phyloP scores from a whole-genome alignment of 257 asterid genomes.

The Capsicum baccatum region DNA sequence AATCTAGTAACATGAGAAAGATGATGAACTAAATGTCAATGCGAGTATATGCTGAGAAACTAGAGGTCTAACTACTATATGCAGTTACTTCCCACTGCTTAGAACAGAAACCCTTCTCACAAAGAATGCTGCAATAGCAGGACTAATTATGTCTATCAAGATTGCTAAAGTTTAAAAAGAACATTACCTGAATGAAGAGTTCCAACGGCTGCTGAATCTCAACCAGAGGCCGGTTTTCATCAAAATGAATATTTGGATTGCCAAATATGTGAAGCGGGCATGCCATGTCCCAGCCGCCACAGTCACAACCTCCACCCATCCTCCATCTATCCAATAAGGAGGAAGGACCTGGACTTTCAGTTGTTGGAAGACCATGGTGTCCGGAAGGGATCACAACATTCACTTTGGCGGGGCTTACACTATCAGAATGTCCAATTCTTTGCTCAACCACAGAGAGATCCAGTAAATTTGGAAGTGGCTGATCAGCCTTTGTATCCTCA shows the following conservation, averaged over 20 bases:
- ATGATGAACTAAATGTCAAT: not conserved
- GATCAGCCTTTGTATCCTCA: slow-evolving; percentile 47
- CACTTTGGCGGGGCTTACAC: slow-evolving; percentile 46
- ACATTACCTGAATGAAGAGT: slow-evolving; percentile 78
- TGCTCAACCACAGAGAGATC: slow-evolving; percentile 49
- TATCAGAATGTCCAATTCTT: slow-evolving; percentile 35
- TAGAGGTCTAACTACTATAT: not conserved
- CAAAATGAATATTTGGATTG: slow-evolving; percentile 46
- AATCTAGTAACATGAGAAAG: not conserved
- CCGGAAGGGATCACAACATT: slow-evolving; percentile 87
- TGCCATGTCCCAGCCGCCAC: slow-evolving; percentile 99
- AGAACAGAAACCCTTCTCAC: not conserved
- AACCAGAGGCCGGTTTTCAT: slow-evolving; percentile 45
- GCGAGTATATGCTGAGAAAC: not conserved
- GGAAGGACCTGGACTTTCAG: slow-evolving; percentile 66
- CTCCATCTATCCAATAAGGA: slow-evolving; percentile 91
- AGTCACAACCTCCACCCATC: slow-evolving; percentile 89
- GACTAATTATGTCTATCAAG: slow-evolving; percentile 15
- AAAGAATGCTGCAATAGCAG: not conserved
- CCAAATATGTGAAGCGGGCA: slow-evolving; percentile 73
- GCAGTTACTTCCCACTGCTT: not conserved
- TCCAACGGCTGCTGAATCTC: slow-evolving; percentile 51
- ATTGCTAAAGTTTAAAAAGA: not conserved
- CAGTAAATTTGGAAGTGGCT: slow-evolving; percentile 45
- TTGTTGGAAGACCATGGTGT: slow-evolving; percentile 71